Conservation (phyloP, 352 stramenopile genomes). For the Globisporangium cystogenes region DNA sequence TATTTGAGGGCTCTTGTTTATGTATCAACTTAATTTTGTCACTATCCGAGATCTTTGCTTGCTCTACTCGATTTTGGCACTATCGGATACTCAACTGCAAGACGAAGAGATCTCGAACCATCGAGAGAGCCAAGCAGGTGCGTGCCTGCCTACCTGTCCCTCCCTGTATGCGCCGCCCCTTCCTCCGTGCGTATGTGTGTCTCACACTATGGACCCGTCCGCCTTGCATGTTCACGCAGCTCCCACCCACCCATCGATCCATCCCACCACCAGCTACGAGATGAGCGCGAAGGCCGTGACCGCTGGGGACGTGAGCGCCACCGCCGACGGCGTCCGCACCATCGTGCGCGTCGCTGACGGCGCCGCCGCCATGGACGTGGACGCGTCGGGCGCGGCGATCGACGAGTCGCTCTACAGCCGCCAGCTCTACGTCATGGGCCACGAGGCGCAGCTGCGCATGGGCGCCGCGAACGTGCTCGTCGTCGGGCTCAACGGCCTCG, state of each 20-base stretch:
- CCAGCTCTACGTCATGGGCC: conserved; percentile 99
- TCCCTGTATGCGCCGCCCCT: background rate
- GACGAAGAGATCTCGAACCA: background rate
- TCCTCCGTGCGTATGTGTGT: no score
- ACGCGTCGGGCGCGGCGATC: conserved; percentile 47
- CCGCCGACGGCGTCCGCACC: conserved; percentile 65
- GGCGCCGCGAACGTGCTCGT: conserved; percentile 93
- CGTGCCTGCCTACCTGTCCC: background rate
- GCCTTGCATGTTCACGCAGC: no score
- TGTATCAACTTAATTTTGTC: no score
- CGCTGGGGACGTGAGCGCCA: conserved; percentile 62
- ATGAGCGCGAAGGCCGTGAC: conserved; percentile 71
- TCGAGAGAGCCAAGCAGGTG: background rate
- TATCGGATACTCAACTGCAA: no score
- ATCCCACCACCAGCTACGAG: no score
- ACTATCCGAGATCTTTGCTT: no score
- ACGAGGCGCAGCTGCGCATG: conserved; percentile 98
- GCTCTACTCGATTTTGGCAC: no score
- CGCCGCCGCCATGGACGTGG: conserved; percentile 45
- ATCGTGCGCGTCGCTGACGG: conserved; percentile 67
- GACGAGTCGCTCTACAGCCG: conserved; percentile 88
- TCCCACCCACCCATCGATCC: background rate
- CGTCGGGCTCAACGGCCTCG: conserved; percentile 92
- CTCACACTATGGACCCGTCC: no score
- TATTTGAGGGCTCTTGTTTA: no score